These are phyloP conservation scores for Trifolium dubium DNA, from an alignment of 306 rosid genomes.

Conservation along the genomic window DNA sequence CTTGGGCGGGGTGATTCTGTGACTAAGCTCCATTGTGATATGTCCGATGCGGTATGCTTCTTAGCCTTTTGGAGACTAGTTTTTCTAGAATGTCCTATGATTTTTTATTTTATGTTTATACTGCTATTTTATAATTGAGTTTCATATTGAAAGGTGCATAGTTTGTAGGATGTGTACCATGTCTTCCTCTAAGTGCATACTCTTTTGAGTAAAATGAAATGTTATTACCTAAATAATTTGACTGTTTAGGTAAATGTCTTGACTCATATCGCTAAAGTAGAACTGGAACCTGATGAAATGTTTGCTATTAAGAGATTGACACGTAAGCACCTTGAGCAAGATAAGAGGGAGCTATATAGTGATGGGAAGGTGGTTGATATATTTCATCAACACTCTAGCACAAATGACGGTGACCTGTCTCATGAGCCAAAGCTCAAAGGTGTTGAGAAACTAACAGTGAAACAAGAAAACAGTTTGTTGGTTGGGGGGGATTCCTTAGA, in stretches of 20 bases:
- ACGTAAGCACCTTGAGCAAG: conserved; percentile 58
- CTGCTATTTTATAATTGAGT: not conserved
- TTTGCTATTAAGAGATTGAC: conserved; percentile 44
- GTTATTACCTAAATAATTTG: not conserved
- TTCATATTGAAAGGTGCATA: not conserved
- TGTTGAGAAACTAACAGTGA: too few species aligned
- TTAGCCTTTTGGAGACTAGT: not conserved
- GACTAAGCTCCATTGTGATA: too few species aligned
- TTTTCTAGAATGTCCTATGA: not conserved
- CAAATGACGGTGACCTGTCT: conserved; percentile 2
- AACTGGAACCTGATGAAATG: conserved; percentile 8
- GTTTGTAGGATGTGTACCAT: conserved; percentile 1
- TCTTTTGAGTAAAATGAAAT: conserved; percentile 1
- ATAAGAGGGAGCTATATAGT: conserved; percentile 55
- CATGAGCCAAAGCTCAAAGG: too few species aligned
- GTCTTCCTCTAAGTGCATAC: not conserved
- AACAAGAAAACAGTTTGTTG: too few species aligned
- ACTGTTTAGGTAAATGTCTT: conserved; percentile 68
- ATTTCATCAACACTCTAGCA: conserved; percentile 6
- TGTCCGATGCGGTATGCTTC: too few species aligned
- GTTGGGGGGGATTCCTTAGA: too few species aligned
- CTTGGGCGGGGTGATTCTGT: too few species aligned
- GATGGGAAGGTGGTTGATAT: conserved; percentile 30
- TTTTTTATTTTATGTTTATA: not conserved
- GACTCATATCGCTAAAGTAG: conserved; percentile 66